Conservation (phyloP, 1,284 basidiomycete genomes). For the Boletus semigastroideus region DNA sequence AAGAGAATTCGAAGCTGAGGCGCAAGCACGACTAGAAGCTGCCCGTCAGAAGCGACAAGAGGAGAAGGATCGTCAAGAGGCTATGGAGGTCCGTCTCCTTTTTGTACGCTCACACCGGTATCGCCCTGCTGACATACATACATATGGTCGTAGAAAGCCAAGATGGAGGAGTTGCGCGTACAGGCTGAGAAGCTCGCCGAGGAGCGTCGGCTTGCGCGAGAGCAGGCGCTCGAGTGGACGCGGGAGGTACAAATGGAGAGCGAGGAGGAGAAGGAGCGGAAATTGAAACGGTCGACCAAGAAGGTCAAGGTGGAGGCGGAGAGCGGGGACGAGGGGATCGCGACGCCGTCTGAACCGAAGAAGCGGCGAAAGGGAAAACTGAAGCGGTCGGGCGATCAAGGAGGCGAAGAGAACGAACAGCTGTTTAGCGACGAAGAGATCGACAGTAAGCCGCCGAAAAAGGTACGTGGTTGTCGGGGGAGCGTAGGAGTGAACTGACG, state of each 20-base stretch:
- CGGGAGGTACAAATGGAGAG: constrained; percentile 64
- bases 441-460: constrained; percentile 61
- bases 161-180: constrained; percentile 55
- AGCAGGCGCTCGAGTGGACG: constrained; percentile 78
- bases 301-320: constrained; percentile 54
- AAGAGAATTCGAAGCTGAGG: constrained; percentile 71
- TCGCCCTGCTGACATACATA: background rate
- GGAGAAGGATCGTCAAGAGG: constrained; percentile 60
- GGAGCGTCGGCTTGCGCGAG: constrained; percentile 70
- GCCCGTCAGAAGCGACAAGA: constrained; percentile 69
- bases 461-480: constrained; percentile 42
- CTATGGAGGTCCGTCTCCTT: constrained; percentile 49
- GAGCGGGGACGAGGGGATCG: constrained; percentile 55
- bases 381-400: constrained; percentile 42
- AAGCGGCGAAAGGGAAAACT: constrained; percentile 47
- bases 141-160: constrained; percentile 44
- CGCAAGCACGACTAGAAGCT: constrained; percentile 70
- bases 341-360: constrained; percentile 47
- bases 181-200: constrained; percentile 74
- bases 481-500: background rate
- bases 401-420: constrained; percentile 49
- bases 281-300: constrained; percentile 53
- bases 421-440: constrained; percentile 72
- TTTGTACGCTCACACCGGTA: background rate
- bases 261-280: constrained; percentile 73